A percentile compares a stretch with the other conserved stretches of the same genome.
Evolutionary conservation across 495 filamentous ascomycete genomes (phyloP).

Genomic region (Stereocaulon alpinum): DNA sequence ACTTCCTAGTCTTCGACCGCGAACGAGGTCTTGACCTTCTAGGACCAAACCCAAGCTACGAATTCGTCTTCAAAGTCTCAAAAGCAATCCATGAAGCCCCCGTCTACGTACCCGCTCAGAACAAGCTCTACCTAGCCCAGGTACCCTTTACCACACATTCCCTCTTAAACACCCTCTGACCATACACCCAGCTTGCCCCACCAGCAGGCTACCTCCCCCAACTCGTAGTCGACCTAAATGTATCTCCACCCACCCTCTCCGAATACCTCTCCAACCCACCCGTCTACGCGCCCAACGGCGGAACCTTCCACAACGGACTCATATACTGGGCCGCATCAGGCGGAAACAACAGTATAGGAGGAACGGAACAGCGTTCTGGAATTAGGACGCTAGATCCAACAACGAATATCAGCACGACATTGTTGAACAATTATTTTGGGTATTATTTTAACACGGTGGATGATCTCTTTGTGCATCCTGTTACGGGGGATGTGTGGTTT

Average conservation of each 20-base stretch:
- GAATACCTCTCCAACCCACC: slow-evolving; percentile 29
- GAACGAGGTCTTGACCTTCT: slow-evolving; percentile 29
- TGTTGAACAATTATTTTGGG: slow-evolving; percentile 32
- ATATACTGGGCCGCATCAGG: slow-evolving; percentile 25
- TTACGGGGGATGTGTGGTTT: slow-evolving; percentile 37
- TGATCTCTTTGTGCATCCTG: slow-evolving; percentile 27
- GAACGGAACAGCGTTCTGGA: slow-evolving; percentile 22
- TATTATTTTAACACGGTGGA: slow-evolving; percentile 28
- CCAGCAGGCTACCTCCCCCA: slow-evolving; percentile 25
- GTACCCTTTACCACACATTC: not conserved
- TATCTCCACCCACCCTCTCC: slow-evolving; percentile 26
- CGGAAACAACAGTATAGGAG: slow-evolving; percentile 22
- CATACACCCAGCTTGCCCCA: not conserved
- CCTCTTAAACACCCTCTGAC: too few relatives aligned
- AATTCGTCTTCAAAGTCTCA: slow-evolving; percentile 25
- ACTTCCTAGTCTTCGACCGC: slow-evolving; percentile 32
- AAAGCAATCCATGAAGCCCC: slow-evolving; percentile 32
- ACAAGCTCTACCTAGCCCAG: slow-evolving; percentile 30
- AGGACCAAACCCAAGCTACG: slow-evolving; percentile 26
- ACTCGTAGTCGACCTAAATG: slow-evolving; percentile 29
- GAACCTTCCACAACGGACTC: slow-evolving; percentile 24
- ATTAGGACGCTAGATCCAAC: slow-evolving; percentile 25
- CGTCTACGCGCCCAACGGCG: slow-evolving; percentile 29
- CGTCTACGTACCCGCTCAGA: slow-evolving; percentile 30
- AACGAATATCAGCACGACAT: slow-evolving; percentile 22